These are phyloP conservation scores for Pleurostoma richardsiae DNA, from an alignment of 2,329 filamentous ascomycete species.

Conservation along the genomic window DNA sequence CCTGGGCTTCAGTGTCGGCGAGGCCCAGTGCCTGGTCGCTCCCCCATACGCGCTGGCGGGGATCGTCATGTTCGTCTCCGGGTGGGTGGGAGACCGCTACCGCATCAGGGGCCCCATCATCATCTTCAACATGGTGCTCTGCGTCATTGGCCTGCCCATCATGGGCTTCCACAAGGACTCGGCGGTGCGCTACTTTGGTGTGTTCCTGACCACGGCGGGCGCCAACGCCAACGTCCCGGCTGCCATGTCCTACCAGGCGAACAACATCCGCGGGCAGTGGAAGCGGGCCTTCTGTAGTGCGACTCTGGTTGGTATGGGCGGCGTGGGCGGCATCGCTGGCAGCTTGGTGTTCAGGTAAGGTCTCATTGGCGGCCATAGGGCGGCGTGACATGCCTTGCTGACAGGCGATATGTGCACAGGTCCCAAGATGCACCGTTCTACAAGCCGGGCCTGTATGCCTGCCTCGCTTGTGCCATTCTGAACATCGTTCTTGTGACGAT, in stretches of 20 bases:
- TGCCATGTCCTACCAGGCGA: conserved; percentile 75
- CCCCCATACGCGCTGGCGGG: conserved; percentile 64
- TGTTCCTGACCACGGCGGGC: conserved; percentile 72
- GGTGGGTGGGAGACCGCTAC: conserved; percentile 63
- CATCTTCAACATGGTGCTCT: conserved; percentile 58
- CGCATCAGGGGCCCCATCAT: conserved; percentile 62
- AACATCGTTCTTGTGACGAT: conserved; percentile 38
- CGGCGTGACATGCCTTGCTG: not conserved
- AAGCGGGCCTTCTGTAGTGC: conserved; percentile 78
- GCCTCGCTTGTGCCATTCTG: conserved; percentile 44
- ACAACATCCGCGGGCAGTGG: conserved; percentile 86
- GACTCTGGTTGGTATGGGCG: conserved; percentile 70
- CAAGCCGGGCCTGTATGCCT: conserved; percentile 49
- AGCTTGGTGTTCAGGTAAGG: conserved; percentile 62
- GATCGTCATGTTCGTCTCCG: conserved; percentile 54
- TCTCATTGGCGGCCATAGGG: not conserved
- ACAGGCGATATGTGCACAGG: conserved; percentile 2
- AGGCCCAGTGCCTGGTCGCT: conserved; percentile 66
- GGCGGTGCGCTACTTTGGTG: conserved; percentile 63
- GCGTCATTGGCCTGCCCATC: conserved; percentile 65
- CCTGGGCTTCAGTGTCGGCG: conserved; percentile 60
- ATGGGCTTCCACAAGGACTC: conserved; percentile 60
- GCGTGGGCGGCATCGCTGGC: conserved; percentile 73
- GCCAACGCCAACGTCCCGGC: conserved; percentile 74
- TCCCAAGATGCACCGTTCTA: conserved; percentile 47